Evolutionary conservation across 2,329 filamentous ascomycete genomes (phyloP).

Genomic region (Verticillium tricorpus): DNA sequence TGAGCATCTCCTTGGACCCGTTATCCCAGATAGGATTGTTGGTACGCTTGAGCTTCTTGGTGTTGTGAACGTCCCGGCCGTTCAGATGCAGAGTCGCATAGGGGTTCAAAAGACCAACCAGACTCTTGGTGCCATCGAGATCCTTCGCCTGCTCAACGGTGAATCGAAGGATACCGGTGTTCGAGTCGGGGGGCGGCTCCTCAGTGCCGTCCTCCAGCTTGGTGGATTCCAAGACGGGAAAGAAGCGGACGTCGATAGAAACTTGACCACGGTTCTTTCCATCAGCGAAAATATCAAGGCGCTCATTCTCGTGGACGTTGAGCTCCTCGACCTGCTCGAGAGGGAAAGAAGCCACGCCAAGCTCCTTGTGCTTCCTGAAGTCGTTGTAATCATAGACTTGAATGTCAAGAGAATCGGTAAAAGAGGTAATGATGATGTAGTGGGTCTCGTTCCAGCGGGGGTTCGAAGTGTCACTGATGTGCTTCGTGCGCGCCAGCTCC

Average conservation of each 20-base stretch:
- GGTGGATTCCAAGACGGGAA: slow-evolving; percentile 76
- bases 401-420: slow-evolving; percentile 82
- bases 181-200: slow-evolving; percentile 79
- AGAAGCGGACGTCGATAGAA: slow-evolving; percentile 83
- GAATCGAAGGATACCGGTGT: slow-evolving; percentile 90
- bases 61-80: slow-evolving; percentile 82
- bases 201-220: slow-evolving; percentile 71
- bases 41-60: slow-evolving; percentile 90
- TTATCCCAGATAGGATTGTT: slow-evolving; percentile 98
- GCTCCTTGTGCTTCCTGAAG: slow-evolving; percentile 91
- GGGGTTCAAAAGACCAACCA: slow-evolving; percentile 86
- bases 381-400: slow-evolving; percentile 92
- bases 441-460: slow-evolving; percentile 96
- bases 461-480: slow-evolving; percentile 75
- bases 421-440: slow-evolving; percentile 89
- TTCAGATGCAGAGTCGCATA: slow-evolving; percentile 88
- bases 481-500: slow-evolving; percentile 84
- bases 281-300: slow-evolving; percentile 77
- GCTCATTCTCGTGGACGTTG: slow-evolving; percentile 75
- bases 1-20: slow-evolving; percentile 87
- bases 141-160: slow-evolving; percentile 96
- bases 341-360: slow-evolving; percentile 80
- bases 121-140: slow-evolving; percentile 84
- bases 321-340: slow-evolving; percentile 78
- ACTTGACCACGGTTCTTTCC: slow-evolving; percentile 80